A percentile compares a stretch with the other conserved stretches of the same genome.
These are phyloP conservation scores for Leccinum fuscescens DNA, from an alignment of 1,284 basidiomycete species.

Conservation along the genomic window DNA sequence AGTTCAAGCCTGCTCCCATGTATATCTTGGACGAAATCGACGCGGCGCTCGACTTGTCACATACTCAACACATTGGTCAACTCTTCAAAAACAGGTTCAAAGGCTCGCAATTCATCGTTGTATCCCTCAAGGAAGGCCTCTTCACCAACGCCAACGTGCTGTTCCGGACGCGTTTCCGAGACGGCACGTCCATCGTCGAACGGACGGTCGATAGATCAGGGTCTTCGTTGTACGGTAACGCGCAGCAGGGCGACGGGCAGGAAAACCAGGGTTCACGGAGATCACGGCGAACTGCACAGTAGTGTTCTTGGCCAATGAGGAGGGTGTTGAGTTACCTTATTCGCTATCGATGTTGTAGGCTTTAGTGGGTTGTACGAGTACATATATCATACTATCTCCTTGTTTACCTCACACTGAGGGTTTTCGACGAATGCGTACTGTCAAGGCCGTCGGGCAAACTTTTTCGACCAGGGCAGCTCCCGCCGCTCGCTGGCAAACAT, in stretches of 20 bases:
- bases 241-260: slow-evolving; percentile 18
- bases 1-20: slow-evolving; percentile 99
- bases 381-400: background rate
- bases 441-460: background rate
- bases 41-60: slow-evolving; percentile 92
- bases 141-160: slow-evolving; percentile 98
- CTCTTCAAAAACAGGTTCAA: slow-evolving; percentile 97
- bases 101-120: slow-evolving; percentile 97
- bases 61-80: slow-evolving; percentile 96
- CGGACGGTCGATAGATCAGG: slow-evolving; percentile 64
- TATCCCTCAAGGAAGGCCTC: slow-evolving; percentile 94
- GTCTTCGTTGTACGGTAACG: slow-evolving; percentile 38
- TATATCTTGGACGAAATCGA: slow-evolving; percentile 99
- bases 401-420: background rate
- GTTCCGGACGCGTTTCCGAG: slow-evolving; percentile 89
- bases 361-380: slow-evolving; percentile 16
- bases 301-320: background rate
- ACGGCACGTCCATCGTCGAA: slow-evolving; percentile 91
- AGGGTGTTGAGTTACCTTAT: slow-evolving; percentile 2
- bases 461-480: background rate
- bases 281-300: slow-evolving; percentile 18
- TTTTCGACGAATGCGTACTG: background rate
- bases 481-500: background rate
- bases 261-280: slow-evolving; percentile 25
- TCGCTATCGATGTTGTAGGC: slow-evolving; percentile 12